Evolutionary conservation across 163 green algal genomes (phyloP).

Genomic region (Coccomyxa subellipsoidea): DNA sequence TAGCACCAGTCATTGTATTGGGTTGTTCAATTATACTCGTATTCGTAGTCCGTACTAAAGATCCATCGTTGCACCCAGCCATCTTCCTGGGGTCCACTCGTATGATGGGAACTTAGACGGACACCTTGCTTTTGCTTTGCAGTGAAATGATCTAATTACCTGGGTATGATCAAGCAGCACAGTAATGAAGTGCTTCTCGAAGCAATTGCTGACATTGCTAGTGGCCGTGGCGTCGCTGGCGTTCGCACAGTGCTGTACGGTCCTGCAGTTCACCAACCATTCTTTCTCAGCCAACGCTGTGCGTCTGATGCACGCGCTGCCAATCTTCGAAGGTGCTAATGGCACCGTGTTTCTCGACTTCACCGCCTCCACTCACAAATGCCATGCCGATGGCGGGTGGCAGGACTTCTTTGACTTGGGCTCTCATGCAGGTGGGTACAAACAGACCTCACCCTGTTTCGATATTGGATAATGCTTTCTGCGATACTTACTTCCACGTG

Average conservation of each 20-base stretch:
- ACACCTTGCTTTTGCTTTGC: too few species aligned
- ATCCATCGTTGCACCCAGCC: too few species aligned
- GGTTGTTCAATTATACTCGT: too few species aligned
- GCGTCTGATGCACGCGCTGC: slow-evolving; percentile 1
- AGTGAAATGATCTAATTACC: too few species aligned
- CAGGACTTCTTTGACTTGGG: slow-evolving; percentile 5
- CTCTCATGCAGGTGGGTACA: not conserved
- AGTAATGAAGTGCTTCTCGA: too few species aligned
- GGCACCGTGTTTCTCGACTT: not conserved
- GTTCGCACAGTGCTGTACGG: not conserved
- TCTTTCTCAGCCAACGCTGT: slow-evolving; percentile 3
- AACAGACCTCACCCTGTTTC: too few species aligned
- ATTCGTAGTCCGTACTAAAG: too few species aligned
- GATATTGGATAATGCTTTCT: too few species aligned
- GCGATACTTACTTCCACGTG: too few species aligned
- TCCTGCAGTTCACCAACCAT: slow-evolving; percentile 1
- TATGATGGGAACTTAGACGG: too few species aligned
- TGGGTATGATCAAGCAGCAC: not conserved
- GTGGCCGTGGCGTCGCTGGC: not conserved
- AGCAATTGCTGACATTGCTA: too few species aligned
- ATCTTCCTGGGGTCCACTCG: too few species aligned
- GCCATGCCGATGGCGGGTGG: not conserved
- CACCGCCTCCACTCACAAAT: not conserved
- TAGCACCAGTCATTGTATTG: not conserved
- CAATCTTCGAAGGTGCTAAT: slow-evolving; percentile 1